Percentiles rank a stretch among this genome's conserved stretches.
Evolutionary conservation across 2,329 filamentous ascomycete genomes (phyloP).

Genomic region (Tympanopsis confertula): DNA sequence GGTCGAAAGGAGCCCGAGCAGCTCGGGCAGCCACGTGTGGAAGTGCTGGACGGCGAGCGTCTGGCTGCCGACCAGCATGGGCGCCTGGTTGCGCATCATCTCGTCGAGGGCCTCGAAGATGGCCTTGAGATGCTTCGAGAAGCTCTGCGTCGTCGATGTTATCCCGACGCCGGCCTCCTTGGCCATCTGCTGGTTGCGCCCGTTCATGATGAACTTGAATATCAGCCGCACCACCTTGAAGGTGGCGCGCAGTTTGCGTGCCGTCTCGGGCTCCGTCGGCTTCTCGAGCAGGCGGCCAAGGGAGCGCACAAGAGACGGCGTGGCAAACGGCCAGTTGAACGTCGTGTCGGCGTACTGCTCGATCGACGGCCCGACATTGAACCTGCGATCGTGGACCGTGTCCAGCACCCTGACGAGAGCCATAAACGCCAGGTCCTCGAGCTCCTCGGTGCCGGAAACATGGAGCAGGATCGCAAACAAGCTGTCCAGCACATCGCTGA

Average conservation of each 20-base stretch:
- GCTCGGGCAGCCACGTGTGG: slow-evolving; percentile 88
- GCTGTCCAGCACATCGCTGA: slow-evolving; percentile 78
- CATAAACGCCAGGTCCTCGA: slow-evolving; percentile 85
- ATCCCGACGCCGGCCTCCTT: slow-evolving; percentile 84
- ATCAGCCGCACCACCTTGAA: slow-evolving; percentile 92
- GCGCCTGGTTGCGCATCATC: slow-evolving; percentile 78
- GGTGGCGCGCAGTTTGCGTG: slow-evolving; percentile 74
- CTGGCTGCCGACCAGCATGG: slow-evolving; percentile 83
- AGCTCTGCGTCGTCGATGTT: slow-evolving; percentile 58
- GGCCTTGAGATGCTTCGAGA: slow-evolving; percentile 70
- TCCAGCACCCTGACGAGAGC: slow-evolving; percentile 80
- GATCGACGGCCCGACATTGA: slow-evolving; percentile 80
- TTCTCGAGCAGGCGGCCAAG: slow-evolving; percentile 75
- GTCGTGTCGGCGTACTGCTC: slow-evolving; percentile 79
- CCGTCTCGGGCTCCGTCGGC: slow-evolving; percentile 70
- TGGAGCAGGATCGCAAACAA: slow-evolving; percentile 87
- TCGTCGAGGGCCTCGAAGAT: slow-evolving; percentile 84
- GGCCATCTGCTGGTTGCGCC: slow-evolving; percentile 71
- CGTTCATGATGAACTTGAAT: slow-evolving; percentile 87
- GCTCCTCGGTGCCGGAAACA: slow-evolving; percentile 80
- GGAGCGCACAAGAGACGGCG: slow-evolving; percentile 74
- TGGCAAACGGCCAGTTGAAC: slow-evolving; percentile 89
- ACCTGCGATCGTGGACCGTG: slow-evolving; percentile 87
- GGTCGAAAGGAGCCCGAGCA: slow-evolving; percentile 62
- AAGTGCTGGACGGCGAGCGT: slow-evolving; percentile 93